Evolutionary conservation across 2,329 filamentous ascomycete species (phyloP), one percentile per base, ranked within the genome.

Genomic region (Ophiostoma australiae): DNA sequence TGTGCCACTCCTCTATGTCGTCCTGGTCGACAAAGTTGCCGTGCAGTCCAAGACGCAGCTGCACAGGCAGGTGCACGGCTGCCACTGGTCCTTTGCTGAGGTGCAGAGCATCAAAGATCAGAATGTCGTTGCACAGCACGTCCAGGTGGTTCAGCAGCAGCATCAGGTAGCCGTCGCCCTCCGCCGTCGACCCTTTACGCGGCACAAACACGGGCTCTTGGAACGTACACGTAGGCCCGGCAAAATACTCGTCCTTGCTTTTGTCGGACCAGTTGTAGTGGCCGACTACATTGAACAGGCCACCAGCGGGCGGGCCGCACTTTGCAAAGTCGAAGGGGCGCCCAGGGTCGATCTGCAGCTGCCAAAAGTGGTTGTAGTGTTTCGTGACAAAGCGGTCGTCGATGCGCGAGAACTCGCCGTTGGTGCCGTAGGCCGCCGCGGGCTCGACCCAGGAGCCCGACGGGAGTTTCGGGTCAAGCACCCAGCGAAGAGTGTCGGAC

Each of bases 191-290:
- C 1, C 79, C 78, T 0, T 76, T 76, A 41, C 78, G 78, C 0
- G 85, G 84, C 15, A 86, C 82, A 71, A 87, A 87, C 0, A 83
- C 81, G 0, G 85, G 84, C 73, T 87, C 85, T 75, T 86, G 84
- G 72, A 85, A 83, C 0, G 83, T 83, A 35, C 79, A 80, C 1
- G 80, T 83, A 4, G 77, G 78, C 0, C 83, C 82, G 0, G 82
- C 79, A 71, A 81, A 84, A 74, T 80, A 85, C 13, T 81, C 78
- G 52, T 83, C 78, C 39, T 81, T 79, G 37, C 80, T 77, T 1
- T 74, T 69, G 0, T 79, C 80, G 6, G 78, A 79, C 81, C 81
- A 80, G 3, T 82, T 78, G 66, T 82, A 80, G 71, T 84, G 81
- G n/a, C 79, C 82, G 11, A 85, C 75, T 17, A 79, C 78, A 72